Evolutionary conservation across 148 eudicot species (phyloP), one percentile per base, ranked within the genome.

Genomic region (Selenicereus undatus): DNA sequence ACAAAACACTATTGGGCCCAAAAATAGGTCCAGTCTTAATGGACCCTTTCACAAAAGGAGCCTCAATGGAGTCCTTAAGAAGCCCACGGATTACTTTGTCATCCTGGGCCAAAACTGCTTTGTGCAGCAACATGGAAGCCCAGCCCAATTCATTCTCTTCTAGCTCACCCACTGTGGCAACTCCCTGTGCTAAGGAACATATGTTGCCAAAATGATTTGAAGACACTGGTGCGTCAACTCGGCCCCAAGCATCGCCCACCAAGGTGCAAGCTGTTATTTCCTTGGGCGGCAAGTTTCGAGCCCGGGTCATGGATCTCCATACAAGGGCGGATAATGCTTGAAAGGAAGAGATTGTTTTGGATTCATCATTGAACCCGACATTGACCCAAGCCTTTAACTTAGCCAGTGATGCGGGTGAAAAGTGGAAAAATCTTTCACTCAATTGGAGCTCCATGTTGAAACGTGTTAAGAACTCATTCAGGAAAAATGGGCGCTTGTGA

Each of bases 351-450:
- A 94, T 86, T 78, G 85, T 90, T 1, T 42, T 27, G 12, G 10
- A 0, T 12, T 12, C 52, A 16, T 27, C 22, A 13, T 22, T 35
- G 12, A 48, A 48, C 75, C 58, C 51, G 24, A 78, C 52, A 52
- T 93, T 79, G 18, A 91, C 98, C 43, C 77, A 82, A 16, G 82
- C 73, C 58, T 94, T 94, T 17, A 92, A 77, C 12, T 81, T 86
- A 76, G 77, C 64, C 11, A 94, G 74, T 0, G 96, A 75, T 45
- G 83, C 86, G 3, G 88, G 13, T 69, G 91, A 87, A 70, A 94
- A 91, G 77, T 88, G 92, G 71, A 94, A 92, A 45, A 94, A 89
- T 51, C 89, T 86, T 75, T 88, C 97, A 13, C 93, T 84, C 20
- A 90, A 35, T 13, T 87, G 86, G 81, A 48, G 52, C 52, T 48